Percentiles rank a stretch among this genome's conserved stretches.
Evolutionary conservation across 2,329 filamentous ascomycete genomes (phyloP).

Genomic region (Xylariaceae sp.): DNA sequence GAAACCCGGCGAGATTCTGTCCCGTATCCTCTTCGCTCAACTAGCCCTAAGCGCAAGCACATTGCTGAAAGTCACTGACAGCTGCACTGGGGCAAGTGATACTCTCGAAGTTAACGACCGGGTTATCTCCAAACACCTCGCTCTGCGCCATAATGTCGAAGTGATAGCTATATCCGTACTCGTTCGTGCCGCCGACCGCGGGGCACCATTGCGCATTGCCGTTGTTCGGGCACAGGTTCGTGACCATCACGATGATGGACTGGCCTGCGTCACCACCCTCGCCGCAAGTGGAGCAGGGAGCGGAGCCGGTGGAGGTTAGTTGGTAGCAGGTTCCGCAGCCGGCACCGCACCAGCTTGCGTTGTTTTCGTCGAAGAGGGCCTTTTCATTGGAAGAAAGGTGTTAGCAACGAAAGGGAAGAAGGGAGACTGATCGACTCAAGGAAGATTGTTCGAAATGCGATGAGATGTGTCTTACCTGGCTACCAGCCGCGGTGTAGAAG

Average conservation of each 20-base stretch:
- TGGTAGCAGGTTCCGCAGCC: slow-evolving; percentile 1
- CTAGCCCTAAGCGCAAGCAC: neutral
- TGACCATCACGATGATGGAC: slow-evolving; percentile 1
- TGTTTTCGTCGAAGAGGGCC: neutral
- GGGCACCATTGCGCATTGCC: slow-evolving; percentile 1
- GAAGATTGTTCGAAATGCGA: neutral
- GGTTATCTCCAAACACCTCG: slow-evolving; percentile 1
- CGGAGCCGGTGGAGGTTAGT: neutral
- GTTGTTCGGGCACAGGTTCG: neutral
- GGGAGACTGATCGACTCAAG: neutral
- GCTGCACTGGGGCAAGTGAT: neutral
- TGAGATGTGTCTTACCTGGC: neutral
- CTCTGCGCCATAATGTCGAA: neutral
- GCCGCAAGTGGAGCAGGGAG: neutral
- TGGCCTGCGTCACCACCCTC: neutral
- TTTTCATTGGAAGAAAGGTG: neutral
- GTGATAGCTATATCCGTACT: slow-evolving; percentile 1
- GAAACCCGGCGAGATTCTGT: too few species aligned
- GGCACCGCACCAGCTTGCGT: neutral
- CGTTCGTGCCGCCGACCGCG: neutral
- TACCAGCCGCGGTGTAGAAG: neutral
- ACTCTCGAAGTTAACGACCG: neutral
- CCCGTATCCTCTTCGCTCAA: neutral
- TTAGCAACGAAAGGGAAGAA: neutral
- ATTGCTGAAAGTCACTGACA: neutral